These are phyloP conservation scores for Stemphylium vesicarium DNA, from an alignment of 2,329 filamentous ascomycete species.

Conservation along the genomic window DNA sequence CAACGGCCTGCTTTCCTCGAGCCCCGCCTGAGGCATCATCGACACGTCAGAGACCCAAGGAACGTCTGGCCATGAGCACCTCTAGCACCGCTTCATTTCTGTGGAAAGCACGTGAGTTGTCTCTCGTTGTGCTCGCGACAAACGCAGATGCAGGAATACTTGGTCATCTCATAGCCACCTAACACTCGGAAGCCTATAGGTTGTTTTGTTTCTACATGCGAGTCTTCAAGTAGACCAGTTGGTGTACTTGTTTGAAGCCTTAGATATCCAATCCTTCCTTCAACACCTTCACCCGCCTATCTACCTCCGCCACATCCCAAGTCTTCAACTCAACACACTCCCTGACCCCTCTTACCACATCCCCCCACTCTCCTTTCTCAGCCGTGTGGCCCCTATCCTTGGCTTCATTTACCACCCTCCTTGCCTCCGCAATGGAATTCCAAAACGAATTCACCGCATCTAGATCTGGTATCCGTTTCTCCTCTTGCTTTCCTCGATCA, in stretches of 20 bases:
- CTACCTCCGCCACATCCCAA: constrained; percentile 9
- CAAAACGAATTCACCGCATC: constrained; percentile 25
- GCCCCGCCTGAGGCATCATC: not conserved
- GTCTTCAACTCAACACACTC: constrained; percentile 10
- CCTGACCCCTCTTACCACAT: constrained; percentile 13
- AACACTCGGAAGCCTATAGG: too few species aligned
- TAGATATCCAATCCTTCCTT: not conserved
- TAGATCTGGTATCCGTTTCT: constrained; percentile 14
- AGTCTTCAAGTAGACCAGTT: too few species aligned
- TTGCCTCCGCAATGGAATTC: constrained; percentile 20
- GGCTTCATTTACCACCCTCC: constrained; percentile 17
- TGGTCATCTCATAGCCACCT: too few species aligned
- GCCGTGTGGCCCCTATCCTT: constrained; percentile 6
- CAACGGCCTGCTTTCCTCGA: not conserved
- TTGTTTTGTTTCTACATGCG: too few species aligned
- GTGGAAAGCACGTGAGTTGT: too few species aligned
- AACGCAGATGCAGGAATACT: too few species aligned
- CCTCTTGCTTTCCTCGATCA: too few species aligned
- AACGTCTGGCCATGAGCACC: not conserved
- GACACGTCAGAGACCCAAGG: constrained; percentile 12
- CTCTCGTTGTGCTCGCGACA: too few species aligned
- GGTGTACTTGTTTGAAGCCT: too few species aligned
- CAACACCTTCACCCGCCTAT: not conserved
- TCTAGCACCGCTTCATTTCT: too few species aligned
- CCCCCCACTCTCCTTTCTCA: constrained; percentile 7